phyloP scores from a whole-genome alignment of 2,329 filamentous ascomycete species.

The Trichophyton simii region DNA sequence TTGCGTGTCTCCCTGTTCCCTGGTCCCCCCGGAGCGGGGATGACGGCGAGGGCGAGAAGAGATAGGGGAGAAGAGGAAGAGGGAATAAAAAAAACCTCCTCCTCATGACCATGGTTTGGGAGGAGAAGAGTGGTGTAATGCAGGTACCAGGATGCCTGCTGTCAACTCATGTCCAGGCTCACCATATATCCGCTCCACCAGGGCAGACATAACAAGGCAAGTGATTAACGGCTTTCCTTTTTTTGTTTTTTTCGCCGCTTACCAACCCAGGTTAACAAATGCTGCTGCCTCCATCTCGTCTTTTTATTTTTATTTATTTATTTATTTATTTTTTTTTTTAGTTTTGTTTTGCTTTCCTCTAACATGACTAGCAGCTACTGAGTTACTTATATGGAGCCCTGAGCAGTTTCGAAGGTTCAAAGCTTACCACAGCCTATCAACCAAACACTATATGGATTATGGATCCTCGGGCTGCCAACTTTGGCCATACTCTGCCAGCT shows the following conservation, averaged over 20 bases:
- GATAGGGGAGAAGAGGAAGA: not conserved
- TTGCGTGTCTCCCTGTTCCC: not conserved
- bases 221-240: not conserved
- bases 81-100: not conserved
- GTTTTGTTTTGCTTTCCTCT: no score
- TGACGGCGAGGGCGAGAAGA: not conserved
- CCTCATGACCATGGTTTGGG: not conserved
- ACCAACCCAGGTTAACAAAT: not conserved
- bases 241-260: not conserved
- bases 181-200: not conserved
- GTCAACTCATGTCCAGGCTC: not conserved
- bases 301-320: no score
- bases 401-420: not conserved
- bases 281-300: not conserved
- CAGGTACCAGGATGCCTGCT: constrained; percentile 2
- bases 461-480: not conserved
- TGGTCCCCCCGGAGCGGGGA: not conserved
- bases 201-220: not conserved
- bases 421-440: not conserved
- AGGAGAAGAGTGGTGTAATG: not conserved
- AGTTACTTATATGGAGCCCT: not conserved
- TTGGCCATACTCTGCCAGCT: not conserved
- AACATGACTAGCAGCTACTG: no score
- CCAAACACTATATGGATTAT: not conserved
- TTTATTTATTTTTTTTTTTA: no score